Evolutionary conservation across 805 yeast genomes (phyloP).

Genomic region (Ogataea polymorpha): DNA sequence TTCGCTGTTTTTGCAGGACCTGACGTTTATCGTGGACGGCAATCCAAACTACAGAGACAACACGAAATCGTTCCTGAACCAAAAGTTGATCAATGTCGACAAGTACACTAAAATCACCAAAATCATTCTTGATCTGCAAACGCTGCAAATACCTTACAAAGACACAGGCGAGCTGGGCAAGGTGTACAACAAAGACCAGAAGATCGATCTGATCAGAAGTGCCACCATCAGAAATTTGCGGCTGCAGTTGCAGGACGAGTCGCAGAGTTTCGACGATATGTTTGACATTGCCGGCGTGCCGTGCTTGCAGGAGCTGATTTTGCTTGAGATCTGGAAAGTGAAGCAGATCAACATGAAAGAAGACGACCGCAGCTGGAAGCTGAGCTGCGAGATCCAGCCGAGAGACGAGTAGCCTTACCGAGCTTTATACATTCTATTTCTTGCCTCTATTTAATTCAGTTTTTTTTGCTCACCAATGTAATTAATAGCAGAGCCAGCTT

Average conservation of each 20-base stretch:
- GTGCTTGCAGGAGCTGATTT: conserved; percentile 53
- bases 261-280: conserved; percentile 28
- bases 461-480: conserved; percentile 49
- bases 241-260: conserved; percentile 14
- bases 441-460: conserved; percentile 7
- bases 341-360: conserved; percentile 56
- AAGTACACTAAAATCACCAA: conserved; percentile 67
- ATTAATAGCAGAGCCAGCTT: conserved; percentile 96
- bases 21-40: conserved; percentile 82
- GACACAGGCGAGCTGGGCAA: conserved; percentile 32
- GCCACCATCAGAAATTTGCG: conserved; percentile 29
- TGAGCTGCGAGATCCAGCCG: conserved; percentile 61
- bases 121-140: conserved; percentile 63
- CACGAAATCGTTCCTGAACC: conserved; percentile 46
- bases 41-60: conserved; percentile 64
- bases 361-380: conserved; percentile 68
- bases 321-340: conserved; percentile 70
- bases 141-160: conserved; percentile 59
- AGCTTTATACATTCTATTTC: neutral
- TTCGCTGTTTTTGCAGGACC: conserved; percentile 70
- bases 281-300: conserved; percentile 40
- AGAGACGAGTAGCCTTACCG: conserved; percentile 33
- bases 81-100: conserved; percentile 67
- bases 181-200: conserved; percentile 23
- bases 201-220: conserved; percentile 28